Base-by-base conservation (phyloP, 306 rosid species). In the Quillaja saponaria region DNA sequence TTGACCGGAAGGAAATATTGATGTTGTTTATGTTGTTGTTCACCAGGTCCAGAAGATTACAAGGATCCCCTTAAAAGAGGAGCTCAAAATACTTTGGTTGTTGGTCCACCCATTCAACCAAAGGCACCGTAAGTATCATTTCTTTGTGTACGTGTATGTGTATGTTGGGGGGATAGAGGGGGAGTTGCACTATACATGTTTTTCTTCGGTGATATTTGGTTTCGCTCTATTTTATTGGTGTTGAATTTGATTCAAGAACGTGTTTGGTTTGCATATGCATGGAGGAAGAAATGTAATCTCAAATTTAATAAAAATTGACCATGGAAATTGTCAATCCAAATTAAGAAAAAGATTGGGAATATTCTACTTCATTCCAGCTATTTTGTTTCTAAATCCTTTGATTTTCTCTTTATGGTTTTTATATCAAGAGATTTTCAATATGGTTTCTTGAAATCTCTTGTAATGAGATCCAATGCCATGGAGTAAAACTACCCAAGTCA, bases 51-150 rank as follows among this genome's bases (percentile, higher is more conserved):
- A 0, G 91, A 69, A 61, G 89, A 68, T 68, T 78, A 87, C 37
- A 81, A 81, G 34, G 82, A 74, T 74, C 53, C 55, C 11, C 80
- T 76, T 13, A 80, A 74, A 53, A 80, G 79, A 41, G 79, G 72
- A 68, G 70, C 80, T 45, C 90, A 92, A 41, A 89, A 83, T 66
- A 82, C 91, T 16, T 74, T 89, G 78, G 97, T 85, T 44, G 81
- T 89, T 66, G 96, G 99, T 55, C 99, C 97, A 53, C 14, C 95
- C 34, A 85, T 76, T 58, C 94, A 84, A 40, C 79, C 95, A 57
- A 78, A 76, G 60, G 65, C 85, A 41, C 64, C 67, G 99, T 92
- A 66, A 67, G 84, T 61, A 65, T 55, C 48, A 35, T 13, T 10
- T 39, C 16, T 55, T 48, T 49, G 20, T 48, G 40, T 34, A 39